Base-by-base conservation (phyloP, 2,329 filamentous ascomycete species). In the Trichoderma sp. region DNA sequence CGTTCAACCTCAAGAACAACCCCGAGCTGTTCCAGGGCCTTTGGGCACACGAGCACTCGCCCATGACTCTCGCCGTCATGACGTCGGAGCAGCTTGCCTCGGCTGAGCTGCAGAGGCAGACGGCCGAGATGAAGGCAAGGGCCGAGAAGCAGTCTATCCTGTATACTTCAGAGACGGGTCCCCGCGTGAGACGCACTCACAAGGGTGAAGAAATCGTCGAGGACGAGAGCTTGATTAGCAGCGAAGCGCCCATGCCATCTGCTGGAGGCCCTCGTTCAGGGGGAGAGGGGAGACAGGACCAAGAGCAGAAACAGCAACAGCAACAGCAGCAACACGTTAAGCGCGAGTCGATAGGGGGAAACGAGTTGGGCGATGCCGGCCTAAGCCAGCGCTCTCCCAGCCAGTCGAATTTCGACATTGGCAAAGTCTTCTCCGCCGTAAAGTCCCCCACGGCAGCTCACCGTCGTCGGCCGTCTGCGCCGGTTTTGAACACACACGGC, bases 131-230 rank as follows among this genome's bases (percentile, higher is more conserved):
- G 84, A 91, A 91, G 77, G 91, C 92, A 60, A 86, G 88, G 69
- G 88, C 89, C 0, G 92, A 95, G 75, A 92, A 93, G 74, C 92
- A 94, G 77, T 92, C 94, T 54, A 94, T 95, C 56, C 86, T 97
- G 37, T 89, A 94, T 69, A 87, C 92, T 15, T 87, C 92, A 22
- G 88, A 91, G 19, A 77, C 78, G 1, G 85, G 87, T 58, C 93
- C 94, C 4, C 89, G 93, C 3, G 90, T 97, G 67, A 87, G 93
- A 73, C 89, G 92, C 72, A 97, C 94, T 2, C 94, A 98, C 81
- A 98, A 98, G 78, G 95, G 95, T 13, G 94, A 97, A 68, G 95
- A 98, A 76, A 79, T 97, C 17, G 86, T 98, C 17, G 93, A 94
- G 70, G 89, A 91, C 54, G 92, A 96, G 37, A 84, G 80, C n/a